Evolutionary conservation across 1,139 yeast genomes (phyloP), one percentile per base, ranked within the genome.

Genomic region (Lodderomyces margitis): DNA sequence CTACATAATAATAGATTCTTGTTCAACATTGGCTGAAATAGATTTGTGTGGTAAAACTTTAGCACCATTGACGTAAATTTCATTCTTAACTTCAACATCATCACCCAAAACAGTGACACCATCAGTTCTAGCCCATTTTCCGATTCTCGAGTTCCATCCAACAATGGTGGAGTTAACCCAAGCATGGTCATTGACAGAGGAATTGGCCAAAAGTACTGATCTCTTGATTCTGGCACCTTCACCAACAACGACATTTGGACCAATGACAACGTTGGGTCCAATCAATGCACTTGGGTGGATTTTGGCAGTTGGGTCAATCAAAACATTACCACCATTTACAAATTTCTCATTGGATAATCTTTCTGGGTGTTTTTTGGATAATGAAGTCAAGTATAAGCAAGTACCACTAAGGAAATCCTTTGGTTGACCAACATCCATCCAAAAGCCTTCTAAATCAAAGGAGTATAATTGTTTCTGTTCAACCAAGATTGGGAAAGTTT

Each of bases 401-500:
- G 98, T 88, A 68, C 99, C 99, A 47, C 96, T 83, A 58, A 94
- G 76, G 83, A 89, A 94, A 73, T 94, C 99, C 81, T 92, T 92
- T 78, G 99, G 99, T 78, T 94, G 99, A 68, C 99, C 99, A 57
- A 94, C 97, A 69, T 94, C 99, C 98, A 94, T 94, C 99, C 99
- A 94, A 87, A 83, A 94, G 53, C 98, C 98, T 75, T 92, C 97
- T 63, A 94, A 82, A 69, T 94, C 99, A 63, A 87, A 94, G 45
- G 98, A 89, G 79, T 83, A 95, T 59, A 94, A 78, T 51, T 87
- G 80, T 62, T 86, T 91, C 64, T 83, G 75, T 68, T 86, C 94
- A 54, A 94, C 97, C 59, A 94, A 81, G 60, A 77, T 74, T 59
- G 99, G 99, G 96, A 94, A 94, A 57, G 97, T 91, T 79, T 94